Evolutionary conservation across 1,139 yeast species (phyloP).

Genomic region (Petasospora fabianii): DNA sequence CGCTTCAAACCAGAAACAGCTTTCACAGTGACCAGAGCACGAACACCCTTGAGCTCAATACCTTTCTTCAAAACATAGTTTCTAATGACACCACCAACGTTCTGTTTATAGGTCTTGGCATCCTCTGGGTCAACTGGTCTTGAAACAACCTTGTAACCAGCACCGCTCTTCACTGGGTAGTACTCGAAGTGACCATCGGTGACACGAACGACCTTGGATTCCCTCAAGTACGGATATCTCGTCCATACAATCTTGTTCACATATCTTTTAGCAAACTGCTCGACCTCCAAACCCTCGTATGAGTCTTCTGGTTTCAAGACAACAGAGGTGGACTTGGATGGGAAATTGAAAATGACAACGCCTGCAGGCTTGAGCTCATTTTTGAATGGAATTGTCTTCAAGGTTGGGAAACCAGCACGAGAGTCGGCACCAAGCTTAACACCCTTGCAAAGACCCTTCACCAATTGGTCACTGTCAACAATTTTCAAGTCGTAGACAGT

Average conservation of each 20-base stretch:
- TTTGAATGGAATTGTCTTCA: conserved; percentile 63
- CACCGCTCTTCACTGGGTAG: conserved; percentile 38
- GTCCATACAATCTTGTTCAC: conserved; percentile 63
- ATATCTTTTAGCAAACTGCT: conserved; percentile 55
- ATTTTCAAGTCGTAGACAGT: conserved; percentile 49
- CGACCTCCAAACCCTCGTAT: conserved; percentile 43
- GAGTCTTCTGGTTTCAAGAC: conserved; percentile 58
- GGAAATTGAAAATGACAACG: conserved; percentile 78
- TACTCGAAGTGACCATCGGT: conserved; percentile 51
- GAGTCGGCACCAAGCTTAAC: conserved; percentile 67
- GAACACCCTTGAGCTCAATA: conserved; percentile 49
- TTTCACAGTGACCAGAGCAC: conserved; percentile 61
- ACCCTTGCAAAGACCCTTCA: conserved; percentile 61
- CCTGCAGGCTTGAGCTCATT: conserved; percentile 54
- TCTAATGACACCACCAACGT: conserved; percentile 34
- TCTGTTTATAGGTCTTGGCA: conserved; percentile 37
- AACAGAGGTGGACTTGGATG: conserved; percentile 80
- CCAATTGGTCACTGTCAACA: conserved; percentile 41
- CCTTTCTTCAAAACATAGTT: conserved; percentile 52
- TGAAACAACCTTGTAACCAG: conserved; percentile 36
- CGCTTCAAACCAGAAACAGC: conserved; percentile 80
- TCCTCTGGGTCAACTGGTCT: conserved; percentile 44
- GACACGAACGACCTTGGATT: conserved; percentile 67
- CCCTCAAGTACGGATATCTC: conserved; percentile 87
- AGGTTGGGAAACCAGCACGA: conserved; percentile 88